Evolutionary conservation across 2,329 filamentous ascomycete genomes (phyloP).

Genomic region (Grosmannia clavigera): DNA sequence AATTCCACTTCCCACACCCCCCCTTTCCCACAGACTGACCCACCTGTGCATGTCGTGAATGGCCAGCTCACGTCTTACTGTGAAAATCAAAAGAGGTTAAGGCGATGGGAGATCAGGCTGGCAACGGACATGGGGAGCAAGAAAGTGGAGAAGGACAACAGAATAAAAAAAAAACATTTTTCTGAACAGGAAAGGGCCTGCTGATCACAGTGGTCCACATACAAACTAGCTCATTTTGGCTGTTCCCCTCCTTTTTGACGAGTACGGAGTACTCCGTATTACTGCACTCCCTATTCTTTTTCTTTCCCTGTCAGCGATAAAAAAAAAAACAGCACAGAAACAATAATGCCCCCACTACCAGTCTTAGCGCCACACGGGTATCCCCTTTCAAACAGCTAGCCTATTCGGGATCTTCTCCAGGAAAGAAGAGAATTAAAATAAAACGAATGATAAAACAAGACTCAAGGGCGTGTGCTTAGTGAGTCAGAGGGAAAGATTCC

Average conservation of each 20-base stretch:
- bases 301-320: background rate
- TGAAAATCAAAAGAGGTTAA: background rate
- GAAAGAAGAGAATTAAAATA: background rate
- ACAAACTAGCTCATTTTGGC: background rate
- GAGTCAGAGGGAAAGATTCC: background rate
- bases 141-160: background rate
- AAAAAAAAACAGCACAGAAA: background rate
- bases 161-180: background rate
- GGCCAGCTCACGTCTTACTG: slow-evolving; percentile 1
- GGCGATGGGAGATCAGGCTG: slow-evolving; percentile 1
- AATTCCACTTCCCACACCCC: background rate
- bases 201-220: slow-evolving; percentile 4
- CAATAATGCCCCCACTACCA: background rate
- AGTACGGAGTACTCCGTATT: too few species aligned
- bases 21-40: background rate
- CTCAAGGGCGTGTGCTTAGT: background rate
- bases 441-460: background rate
- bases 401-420: background rate
- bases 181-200: slow-evolving; percentile 5
- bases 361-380: slow-evolving; percentile 3
- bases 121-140: background rate
- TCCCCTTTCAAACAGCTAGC: background rate
- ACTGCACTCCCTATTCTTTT: background rate
- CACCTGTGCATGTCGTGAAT: slow-evolving; percentile 7
- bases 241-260: background rate